Evolutionary conservation across 1,284 basidiomycete genomes (phyloP).

Genomic region (Pseudozyma flocculosa): DNA sequence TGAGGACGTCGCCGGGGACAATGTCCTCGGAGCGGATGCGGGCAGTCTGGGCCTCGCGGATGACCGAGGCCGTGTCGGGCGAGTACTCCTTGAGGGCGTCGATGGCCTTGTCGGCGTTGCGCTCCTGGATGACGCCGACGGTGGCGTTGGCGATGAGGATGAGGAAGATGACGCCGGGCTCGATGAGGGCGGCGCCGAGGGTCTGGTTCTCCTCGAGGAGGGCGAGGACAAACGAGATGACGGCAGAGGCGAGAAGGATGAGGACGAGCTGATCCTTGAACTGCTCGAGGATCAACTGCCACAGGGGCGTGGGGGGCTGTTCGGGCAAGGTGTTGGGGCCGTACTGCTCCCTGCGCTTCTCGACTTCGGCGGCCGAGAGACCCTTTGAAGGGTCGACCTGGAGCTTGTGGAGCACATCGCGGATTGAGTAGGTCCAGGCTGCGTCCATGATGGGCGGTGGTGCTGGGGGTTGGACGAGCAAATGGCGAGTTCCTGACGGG

Average conservation of each 20-base stretch:
- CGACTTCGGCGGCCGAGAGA: constrained; percentile 43
- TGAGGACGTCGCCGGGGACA: constrained; percentile 55
- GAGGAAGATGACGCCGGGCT: constrained; percentile 56
- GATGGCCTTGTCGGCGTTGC: constrained; percentile 56
- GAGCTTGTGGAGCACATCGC: constrained; percentile 40
- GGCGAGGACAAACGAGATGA: constrained; percentile 55
- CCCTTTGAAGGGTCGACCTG: constrained; percentile 41
- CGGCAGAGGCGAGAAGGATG: constrained; percentile 53
- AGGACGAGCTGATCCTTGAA: constrained; percentile 66
- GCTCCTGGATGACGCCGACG: constrained; percentile 56
- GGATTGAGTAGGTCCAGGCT: constrained; percentile 51
- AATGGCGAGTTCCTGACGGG: no score
- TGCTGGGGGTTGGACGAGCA: neutral
- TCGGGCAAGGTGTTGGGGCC: constrained; percentile 69
- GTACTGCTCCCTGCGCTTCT: constrained; percentile 26
- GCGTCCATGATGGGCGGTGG: constrained; percentile 36
- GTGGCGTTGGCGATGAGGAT: constrained; percentile 57
- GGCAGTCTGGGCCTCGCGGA: constrained; percentile 38
- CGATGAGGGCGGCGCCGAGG: constrained; percentile 53
- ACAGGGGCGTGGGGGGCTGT: constrained; percentile 82
- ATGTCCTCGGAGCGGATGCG: constrained; percentile 44
- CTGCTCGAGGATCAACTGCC: constrained; percentile 91
- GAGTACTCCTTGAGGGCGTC: constrained; percentile 55
- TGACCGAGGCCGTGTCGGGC: constrained; percentile 50
- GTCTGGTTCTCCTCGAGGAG: constrained; percentile 50